Evolutionary conservation across 495 filamentous ascomycete species (phyloP).

Genomic region (Sporormia fimetaria): DNA sequence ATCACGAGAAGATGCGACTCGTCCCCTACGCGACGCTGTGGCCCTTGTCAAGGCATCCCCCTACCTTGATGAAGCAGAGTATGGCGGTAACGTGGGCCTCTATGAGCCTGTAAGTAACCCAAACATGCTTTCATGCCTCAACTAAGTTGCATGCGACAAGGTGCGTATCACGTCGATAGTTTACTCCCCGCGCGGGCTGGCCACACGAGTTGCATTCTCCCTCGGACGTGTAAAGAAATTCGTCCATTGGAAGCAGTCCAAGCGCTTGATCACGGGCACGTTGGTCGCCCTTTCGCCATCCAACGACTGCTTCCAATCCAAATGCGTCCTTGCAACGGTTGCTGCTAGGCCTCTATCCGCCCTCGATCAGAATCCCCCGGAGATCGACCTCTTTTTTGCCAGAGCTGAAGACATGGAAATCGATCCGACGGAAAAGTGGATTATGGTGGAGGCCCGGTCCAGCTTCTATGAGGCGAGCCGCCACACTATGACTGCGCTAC

Average conservation of each 20-base stretch:
- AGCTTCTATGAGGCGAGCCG: constrained; percentile 67
- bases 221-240: constrained; percentile 50
- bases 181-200: constrained; percentile 50
- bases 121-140: background rate
- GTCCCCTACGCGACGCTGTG: constrained; percentile 33
- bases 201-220: constrained; percentile 60
- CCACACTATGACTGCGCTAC: constrained; percentile 61
- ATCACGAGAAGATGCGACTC: constrained; percentile 37
- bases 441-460: constrained; percentile 64
- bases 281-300: constrained; percentile 59
- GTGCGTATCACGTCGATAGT: constrained; percentile 55
- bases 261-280: constrained; percentile 55
- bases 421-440: constrained; percentile 57
- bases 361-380: constrained; percentile 52
- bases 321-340: constrained; percentile 61
- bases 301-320: constrained; percentile 50
- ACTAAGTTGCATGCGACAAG: constrained; percentile 33
- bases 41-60: constrained; percentile 25
- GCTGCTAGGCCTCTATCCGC: constrained; percentile 55
- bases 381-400: constrained; percentile 68
- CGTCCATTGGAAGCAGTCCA: constrained; percentile 70
- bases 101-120: constrained; percentile 55
- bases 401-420: constrained; percentile 48
- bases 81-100: constrained; percentile 45
- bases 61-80: constrained; percentile 22